phyloP scores from a whole-genome alignment of 345 rosid species.

The Gossypium herbaceum region DNA sequence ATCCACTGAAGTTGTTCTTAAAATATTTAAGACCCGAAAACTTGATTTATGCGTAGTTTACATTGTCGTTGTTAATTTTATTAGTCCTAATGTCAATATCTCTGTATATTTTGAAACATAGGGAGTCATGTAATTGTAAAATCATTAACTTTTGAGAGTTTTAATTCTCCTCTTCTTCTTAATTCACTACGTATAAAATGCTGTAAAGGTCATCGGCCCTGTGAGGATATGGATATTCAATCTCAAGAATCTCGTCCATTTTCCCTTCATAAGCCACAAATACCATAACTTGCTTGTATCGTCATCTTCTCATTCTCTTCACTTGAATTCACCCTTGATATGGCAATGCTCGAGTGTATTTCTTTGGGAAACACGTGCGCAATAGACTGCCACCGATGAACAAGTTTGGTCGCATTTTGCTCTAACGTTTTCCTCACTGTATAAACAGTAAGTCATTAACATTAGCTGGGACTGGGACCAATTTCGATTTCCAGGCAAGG shows the following conservation, averaged over 20 bases:
- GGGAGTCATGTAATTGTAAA: conserved; percentile 45
- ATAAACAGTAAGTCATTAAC: neutral
- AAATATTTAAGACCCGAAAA: neutral
- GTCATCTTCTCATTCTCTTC: neutral
- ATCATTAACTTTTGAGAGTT: conserved; percentile 3
- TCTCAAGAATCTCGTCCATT: conserved; percentile 49
- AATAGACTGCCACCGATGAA: neutral
- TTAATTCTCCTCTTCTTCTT: conserved; percentile 26
- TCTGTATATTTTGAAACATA: conserved; percentile 26
- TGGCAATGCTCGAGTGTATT: neutral
- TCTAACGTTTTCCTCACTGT: neutral
- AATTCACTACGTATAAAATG: conserved; percentile 35
- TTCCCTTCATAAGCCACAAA: conserved; percentile 68
- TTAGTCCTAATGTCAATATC: neutral
- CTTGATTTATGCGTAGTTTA: neutral
- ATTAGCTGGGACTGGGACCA: neutral
- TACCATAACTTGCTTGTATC: conserved; percentile 22
- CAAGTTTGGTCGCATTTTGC: neutral
- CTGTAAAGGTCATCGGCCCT: conserved; percentile 44
- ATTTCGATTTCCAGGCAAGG: neutral
- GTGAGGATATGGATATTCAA: conserved; percentile 50
- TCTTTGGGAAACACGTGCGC: neutral
- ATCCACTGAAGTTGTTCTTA: neutral
- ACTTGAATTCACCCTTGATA: neutral
- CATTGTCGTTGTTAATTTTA: accelerated